Evolutionary conservation across 2,329 filamentous ascomycete species (phyloP).

Genomic region (Ramularia collo-cygni): DNA sequence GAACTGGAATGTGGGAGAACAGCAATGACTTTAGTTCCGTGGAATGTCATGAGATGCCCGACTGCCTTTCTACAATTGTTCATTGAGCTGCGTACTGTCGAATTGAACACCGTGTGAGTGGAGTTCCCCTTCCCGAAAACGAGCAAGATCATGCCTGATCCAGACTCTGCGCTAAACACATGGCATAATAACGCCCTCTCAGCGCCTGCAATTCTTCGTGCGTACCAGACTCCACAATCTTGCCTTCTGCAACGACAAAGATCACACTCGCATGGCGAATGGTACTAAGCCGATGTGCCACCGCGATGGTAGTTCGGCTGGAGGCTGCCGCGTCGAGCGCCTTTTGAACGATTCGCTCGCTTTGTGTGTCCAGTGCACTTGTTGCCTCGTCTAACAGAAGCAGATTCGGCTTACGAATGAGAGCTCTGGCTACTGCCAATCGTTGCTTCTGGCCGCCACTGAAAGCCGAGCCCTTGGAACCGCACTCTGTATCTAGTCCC

Average conservation of each 20-base stretch:
- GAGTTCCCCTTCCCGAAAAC: too few species aligned
- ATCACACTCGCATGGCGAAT: constrained; percentile 34
- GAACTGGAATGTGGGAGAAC: too few species aligned
- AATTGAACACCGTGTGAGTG: too few species aligned
- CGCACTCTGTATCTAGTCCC: constrained; percentile 44
- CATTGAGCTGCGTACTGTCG: too few species aligned
- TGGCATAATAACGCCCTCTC: constrained; percentile 38
- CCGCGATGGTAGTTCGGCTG: constrained; percentile 35
- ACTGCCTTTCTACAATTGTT: too few species aligned
- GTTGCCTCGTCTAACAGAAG: constrained; percentile 56
- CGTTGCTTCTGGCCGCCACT: constrained; percentile 52
- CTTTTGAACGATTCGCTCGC: constrained; percentile 59
- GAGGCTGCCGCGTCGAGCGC: constrained; percentile 53
- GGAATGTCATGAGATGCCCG: too few species aligned
- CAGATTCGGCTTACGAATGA: constrained; percentile 47
- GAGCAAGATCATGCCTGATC: constrained; percentile 29
- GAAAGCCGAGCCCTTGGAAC: constrained; percentile 44
- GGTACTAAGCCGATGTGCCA: constrained; percentile 37
- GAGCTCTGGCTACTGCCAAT: constrained; percentile 48
- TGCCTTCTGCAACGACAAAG: constrained; percentile 35
- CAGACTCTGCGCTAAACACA: constrained; percentile 39
- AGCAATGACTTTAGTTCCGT: too few species aligned
- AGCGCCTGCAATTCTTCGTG: constrained; percentile 35
- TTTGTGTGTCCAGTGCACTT: constrained; percentile 56
- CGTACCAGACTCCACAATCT: constrained; percentile 33